Evolutionary conservation across 768 basidiomycete species (phyloP), one percentile per base, ranked within the genome.

Genomic region (Amanita phalloides): DNA sequence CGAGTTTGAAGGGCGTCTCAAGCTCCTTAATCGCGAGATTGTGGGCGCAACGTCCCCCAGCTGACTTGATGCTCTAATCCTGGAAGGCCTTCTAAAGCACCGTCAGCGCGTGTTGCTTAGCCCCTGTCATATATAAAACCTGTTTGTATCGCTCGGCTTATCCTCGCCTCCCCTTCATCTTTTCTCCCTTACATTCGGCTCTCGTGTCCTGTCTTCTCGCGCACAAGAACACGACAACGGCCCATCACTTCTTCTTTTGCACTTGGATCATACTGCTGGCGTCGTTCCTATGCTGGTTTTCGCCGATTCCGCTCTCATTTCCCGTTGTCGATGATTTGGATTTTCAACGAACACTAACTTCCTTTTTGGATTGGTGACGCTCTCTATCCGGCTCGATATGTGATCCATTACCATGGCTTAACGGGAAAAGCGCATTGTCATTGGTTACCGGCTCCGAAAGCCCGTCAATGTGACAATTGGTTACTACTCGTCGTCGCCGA

Each of bases 361-460:
- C 49, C 49, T 50, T 35, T 50, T 50, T 42, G n/a, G 49, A 45
- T 45, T 17, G 3, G 42, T 23, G n/a, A 20, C 32, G 8, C 36
- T 33, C 37, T 4, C 9, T 20, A 14, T 10, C 7, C 3, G 38
- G 23, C 4, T 23, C 23, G 11, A 32, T 38, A 42, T n/a, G 3
- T 36, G 25, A 49, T 39, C 5, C 14, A 33, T 23, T 7, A 45
- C 6, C 9, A n/a, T 32, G 6, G 6, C 30, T 32, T 47, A 32
- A 48, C n/a, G 37, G 37, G 37, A 39, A 49, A 49, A 26, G 25
- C 25, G 23, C 2, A 13, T 17, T 28, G 11, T 25, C 21, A 33
- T 11, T 45, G 51, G 51, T 52, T 45, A 52, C 51, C 51, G 43
- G 51, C 7, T 10, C 44, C 43, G 51, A 33, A 36, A 36, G 14